phyloP scores from a whole-genome alignment of 225 moss, liverwort and hornwort species.

The Physcomitrium patens region DNA sequence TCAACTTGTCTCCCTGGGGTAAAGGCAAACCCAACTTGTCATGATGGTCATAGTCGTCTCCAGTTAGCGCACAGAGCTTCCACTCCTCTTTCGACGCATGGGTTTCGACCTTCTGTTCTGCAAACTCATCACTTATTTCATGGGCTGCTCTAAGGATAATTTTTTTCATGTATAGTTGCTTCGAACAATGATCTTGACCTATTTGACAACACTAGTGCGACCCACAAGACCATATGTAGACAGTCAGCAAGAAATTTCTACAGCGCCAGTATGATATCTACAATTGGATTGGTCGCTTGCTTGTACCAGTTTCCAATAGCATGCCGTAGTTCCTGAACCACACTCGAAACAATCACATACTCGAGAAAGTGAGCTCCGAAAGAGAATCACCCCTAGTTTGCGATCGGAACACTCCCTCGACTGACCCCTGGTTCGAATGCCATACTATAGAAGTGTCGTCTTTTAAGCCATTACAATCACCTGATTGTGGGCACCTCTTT shows the following conservation, averaged over 20 bases:
- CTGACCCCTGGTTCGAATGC: conserved; percentile 25
- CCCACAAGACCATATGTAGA: too few species aligned
- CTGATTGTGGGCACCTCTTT: background rate
- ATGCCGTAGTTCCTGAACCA: background rate
- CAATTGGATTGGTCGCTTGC: background rate
- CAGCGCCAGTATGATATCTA: too few species aligned
- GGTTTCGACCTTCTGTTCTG: conserved; percentile 44
- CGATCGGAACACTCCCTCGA: background rate
- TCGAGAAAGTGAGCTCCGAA: background rate
- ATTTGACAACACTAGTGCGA: too few species aligned
- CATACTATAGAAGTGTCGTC: conserved; percentile 35
- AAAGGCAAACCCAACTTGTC: conserved; percentile 39
- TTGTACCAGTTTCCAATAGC: background rate
- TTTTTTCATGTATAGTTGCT: background rate
- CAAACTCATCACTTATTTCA: conserved; percentile 29
- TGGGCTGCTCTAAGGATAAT: background rate
- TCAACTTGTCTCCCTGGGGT: conserved; percentile 49
- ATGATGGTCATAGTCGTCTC: conserved; percentile 27
- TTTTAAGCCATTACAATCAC: conserved; percentile 15
- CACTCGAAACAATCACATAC: background rate
- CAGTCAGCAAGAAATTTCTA: too few species aligned
- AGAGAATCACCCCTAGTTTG: conserved; percentile 11
- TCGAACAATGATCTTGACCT: background rate
- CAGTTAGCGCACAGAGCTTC: conserved; percentile 27
- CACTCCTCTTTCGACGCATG: background rate